A percentile compares a stretch with the other conserved stretches of the same genome.
phyloP scores from a whole-genome alignment of 2,329 filamentous ascomycete genomes.

The Botryotinia calthae region DNA sequence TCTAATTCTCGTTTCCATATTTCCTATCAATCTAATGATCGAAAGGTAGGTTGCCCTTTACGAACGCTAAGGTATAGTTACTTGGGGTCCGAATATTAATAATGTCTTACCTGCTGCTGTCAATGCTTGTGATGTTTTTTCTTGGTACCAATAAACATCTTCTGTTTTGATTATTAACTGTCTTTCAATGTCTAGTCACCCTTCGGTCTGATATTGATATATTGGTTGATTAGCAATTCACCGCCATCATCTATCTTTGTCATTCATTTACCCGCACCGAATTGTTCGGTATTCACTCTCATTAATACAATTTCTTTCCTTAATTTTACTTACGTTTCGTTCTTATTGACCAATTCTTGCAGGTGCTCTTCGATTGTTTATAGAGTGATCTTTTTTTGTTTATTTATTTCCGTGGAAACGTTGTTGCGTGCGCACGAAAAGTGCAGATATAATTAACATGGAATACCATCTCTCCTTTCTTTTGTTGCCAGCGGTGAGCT shows the following conservation, averaged over 20 bases:
- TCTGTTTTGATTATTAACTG: neutral
- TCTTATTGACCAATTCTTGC: neutral
- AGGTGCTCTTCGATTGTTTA: neutral
- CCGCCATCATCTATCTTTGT: slow-evolving; percentile 11
- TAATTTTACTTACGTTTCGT: neutral
- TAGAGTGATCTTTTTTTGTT: neutral
- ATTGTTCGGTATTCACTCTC: slow-evolving; percentile 6
- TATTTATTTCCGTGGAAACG: neutral
- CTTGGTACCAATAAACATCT: slow-evolving; percentile 13
- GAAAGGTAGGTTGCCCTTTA: neutral
- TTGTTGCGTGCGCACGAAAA: slow-evolving; percentile 6
- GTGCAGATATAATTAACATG: slow-evolving; percentile 12
- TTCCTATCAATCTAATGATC: neutral
- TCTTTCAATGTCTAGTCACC: neutral
- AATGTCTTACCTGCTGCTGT: slow-evolving; percentile 5
- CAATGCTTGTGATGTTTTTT: neutral
- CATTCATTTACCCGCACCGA: neutral
- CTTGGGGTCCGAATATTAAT: slow-evolving; percentile 4
- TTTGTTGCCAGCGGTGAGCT: slow-evolving; percentile 11
- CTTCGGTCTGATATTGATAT: neutral
- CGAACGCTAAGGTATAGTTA: neutral
- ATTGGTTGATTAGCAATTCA: slow-evolving; percentile 10
- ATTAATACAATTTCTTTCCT: neutral
- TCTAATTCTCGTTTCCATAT: neutral
- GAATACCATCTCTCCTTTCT: slow-evolving; percentile 18